Base-by-base conservation (phyloP, 2,329 filamentous ascomycete species). In the Beauveria asiatica region DNA sequence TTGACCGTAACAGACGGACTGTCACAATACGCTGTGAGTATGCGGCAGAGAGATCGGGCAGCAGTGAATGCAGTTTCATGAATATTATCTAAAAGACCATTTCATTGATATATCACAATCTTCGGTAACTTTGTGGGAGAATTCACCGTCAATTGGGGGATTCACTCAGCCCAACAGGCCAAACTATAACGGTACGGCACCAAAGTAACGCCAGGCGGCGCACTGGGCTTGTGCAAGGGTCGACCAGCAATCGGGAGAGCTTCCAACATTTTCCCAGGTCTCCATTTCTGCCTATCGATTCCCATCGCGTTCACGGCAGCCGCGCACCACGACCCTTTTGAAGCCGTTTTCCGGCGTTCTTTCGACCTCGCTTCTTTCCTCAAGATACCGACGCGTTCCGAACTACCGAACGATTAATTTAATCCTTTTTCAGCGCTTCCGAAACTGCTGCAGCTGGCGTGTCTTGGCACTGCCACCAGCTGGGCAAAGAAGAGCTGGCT, bases 271-370 rank as follows among this genome's bases (percentile, higher is more conserved):
- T 57, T 57, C 45, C 33, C 49, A 44, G 30, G 16, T 42, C 44
- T 50, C 45, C 44, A 56, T 56, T 57, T 49, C 55, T 57, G 45
- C 45, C 55, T 33, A 50, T 49, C 44, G 23, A 49, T 27, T 49
- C 9, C 23, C 55, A 58, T 37, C 56, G 56, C 56, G 56, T 52
- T 44, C 44, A n/a, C 13, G 30, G 25, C 21, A 41, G 56, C 45
- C 45, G 27, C n/a, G 10, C 21, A 46, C 5, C 27, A 33, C 23
- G 30, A 17, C 37, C 25, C 37, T 33, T 41, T 19, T 19, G 37
- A 46, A 58, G 48, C 56, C 39, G 37, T 44, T 21, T 51, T n/a
- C 39, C 39, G 48, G 48, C 48, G 23, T 51, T 13, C 16, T 42
- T 33, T 58, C n/a, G 37, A n/a, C 37, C 17, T 44, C 19, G 45